Percentiles rank a stretch among this genome's conserved stretches.
Conservation (phyloP, 2,329 filamentous ascomycete genomes). For the Aspergillus melleus region DNA sequence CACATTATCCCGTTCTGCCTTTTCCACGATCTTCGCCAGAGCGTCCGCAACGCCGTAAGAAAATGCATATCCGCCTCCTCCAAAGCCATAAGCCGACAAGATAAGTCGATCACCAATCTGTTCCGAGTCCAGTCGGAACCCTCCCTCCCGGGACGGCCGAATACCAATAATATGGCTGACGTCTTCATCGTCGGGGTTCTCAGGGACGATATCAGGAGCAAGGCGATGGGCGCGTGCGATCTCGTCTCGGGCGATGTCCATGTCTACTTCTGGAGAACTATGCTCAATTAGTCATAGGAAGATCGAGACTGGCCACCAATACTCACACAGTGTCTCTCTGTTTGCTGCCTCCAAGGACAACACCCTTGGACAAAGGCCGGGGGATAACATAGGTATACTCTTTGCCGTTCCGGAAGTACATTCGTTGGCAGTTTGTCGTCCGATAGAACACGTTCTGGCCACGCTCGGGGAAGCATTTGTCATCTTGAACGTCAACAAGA, state of each 20-base stretch:
- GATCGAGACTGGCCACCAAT: background rate
- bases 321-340: constrained; percentile 34
- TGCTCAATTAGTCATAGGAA: background rate
- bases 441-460: constrained; percentile 40
- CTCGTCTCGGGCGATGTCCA: constrained; percentile 39
- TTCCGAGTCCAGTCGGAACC: constrained; percentile 37
- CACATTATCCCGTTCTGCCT: constrained; percentile 31
- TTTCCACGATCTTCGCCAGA: constrained; percentile 36
- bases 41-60: constrained; percentile 39
- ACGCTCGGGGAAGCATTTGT: constrained; percentile 37
- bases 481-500: constrained; percentile 35
- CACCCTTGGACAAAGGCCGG: constrained; percentile 32
- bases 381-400: constrained; percentile 43
- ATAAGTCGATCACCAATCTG: constrained; percentile 25
- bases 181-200: constrained; percentile 26
- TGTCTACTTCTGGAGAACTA: constrained; percentile 37
- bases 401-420: constrained; percentile 39
- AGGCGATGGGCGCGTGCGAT: constrained; percentile 40
- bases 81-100: constrained; percentile 40
- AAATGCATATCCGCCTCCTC: constrained; percentile 40
- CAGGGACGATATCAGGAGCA: constrained; percentile 38
- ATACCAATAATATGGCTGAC: constrained; percentile 39
- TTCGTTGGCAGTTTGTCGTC: constrained; percentile 29
- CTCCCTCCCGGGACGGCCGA: constrained; percentile 34
- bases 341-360: constrained; percentile 39